Evolutionary conservation across 179 eudicot genomes (phyloP), one percentile per base, ranked within the genome.

Genomic region (Beta corolliflora): DNA sequence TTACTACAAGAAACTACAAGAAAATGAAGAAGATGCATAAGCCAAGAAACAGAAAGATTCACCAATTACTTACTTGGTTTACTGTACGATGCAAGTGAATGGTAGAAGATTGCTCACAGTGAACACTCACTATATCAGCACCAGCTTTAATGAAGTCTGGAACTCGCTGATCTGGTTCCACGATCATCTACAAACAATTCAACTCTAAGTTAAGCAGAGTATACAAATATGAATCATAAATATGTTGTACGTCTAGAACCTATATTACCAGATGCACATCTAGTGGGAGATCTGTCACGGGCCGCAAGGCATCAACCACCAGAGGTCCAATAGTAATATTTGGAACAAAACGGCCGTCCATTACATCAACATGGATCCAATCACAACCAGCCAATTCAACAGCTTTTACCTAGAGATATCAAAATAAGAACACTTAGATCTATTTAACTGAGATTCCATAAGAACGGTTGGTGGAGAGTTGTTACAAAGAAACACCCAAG

Each of bases 281-380:
- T 85, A 96, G 86, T 48, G 99, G 99, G 73, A 96, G 94, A 80
- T 96, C 99, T 73, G 99, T 96, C 65, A 96, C 93, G 36, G 99
- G 99, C 83, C 99, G 89, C 87, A 96, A 84, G 13, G 99, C 96
- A 92, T 91, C 97, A 31, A 95, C 98, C 55, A 94, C 88, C 75
- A 96, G 92, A 80, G 99, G 99, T 65, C 99, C 99, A 73, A 95
- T 95, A 29, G 99, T 95, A 77, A 96, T 96, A 89, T 94, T 96
- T 58, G 99, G 99, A 69, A 96, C 99, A 87, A 96, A 96, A 9
- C 95, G 94, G 60, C 99, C 99, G 79, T 96, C 99, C 99, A 96
- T 96, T 18, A 96, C 99, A 91, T 96, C 99, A 71, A 96, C 99
- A 86, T 96, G 99, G 77, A 95, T 94, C 99, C 99, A 96, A 81